phyloP scores from a whole-genome alignment of 306 rosid species.

The Cicer arietinum region DNA sequence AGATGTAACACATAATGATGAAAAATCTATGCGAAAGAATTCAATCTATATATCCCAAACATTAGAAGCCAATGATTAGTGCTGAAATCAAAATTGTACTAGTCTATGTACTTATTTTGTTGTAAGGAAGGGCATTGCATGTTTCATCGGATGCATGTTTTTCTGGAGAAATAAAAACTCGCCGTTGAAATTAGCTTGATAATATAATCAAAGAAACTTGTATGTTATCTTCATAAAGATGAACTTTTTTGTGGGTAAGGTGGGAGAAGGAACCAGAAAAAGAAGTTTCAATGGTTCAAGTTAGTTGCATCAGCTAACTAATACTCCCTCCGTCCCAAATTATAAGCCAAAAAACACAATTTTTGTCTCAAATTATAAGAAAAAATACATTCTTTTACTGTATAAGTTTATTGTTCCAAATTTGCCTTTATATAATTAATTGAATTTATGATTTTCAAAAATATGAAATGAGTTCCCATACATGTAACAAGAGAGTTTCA shows the following conservation, averaged over 20 bases:
- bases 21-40: not conserved
- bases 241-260: conserved; percentile 4
- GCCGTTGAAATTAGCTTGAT: not conserved
- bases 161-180: not conserved
- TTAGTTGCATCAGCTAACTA: conserved; percentile 17
- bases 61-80: conserved; percentile 23
- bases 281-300: conserved; percentile 15
- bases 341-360: too few relatives aligned
- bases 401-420: too few relatives aligned
- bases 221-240: not conserved
- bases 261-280: conserved; percentile 23
- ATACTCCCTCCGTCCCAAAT: not conserved
- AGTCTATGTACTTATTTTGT: not conserved
- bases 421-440: too few relatives aligned
- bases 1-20: not conserved
- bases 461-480: too few relatives aligned
- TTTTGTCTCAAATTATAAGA: too few relatives aligned
- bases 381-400: too few relatives aligned
- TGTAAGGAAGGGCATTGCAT: not conserved
- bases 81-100: not conserved
- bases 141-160: not conserved
- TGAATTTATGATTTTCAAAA: too few relatives aligned
- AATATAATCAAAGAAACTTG: conserved; percentile 1
- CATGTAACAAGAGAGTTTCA: too few relatives aligned
- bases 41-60: conserved; percentile 5